Evolutionary conservation across 2,329 filamentous ascomycete genomes (phyloP), one percentile per base, ranked within the genome.

Genomic region (Hortaea sp.): DNA sequence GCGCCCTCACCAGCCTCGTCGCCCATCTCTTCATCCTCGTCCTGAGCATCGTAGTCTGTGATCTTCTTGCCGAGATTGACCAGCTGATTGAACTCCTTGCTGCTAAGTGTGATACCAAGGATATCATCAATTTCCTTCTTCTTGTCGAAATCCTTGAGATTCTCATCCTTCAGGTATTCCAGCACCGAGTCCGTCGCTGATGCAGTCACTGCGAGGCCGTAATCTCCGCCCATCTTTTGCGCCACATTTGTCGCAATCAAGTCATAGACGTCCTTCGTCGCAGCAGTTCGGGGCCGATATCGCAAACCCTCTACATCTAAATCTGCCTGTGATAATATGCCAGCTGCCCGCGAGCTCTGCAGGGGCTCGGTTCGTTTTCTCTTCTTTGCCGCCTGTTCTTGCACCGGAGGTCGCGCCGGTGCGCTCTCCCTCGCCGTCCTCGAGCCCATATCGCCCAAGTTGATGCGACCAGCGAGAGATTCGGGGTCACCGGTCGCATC

Each of bases 31-130:
- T 95, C 90, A 52, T 97, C 89, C 30, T 95, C 92, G 54, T 97
- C 90, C 63, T 97, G 88, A 35, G 86, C 86, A 66, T 97, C 86
- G 66, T 97, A 98, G 65, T 98, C 92, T 42, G 92, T 98, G 53
- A 98, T 95, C 70, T 98, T 98, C 73, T 98, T 98, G 53, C 89
- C 88, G 39, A 98, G 72, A 62, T 95, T 98, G 46, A 97, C 82
- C 55, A 98, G 71, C 69, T 97, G 90, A 63, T 97, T 97, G 71
- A 97, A 98, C 64, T 95, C 84, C 63, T 95, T 94, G 1, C 87
- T 79, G 42, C 76, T 82, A 72, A 95, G 78, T 0, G 81, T 81
- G 32, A 77, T 77, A n/a, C 90, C 92, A 38, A 98, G 68, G 49
- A 97, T 81, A 54, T 97, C 92, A 58, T 98, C 92, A 39, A 97